Evolutionary conservation across 2,329 filamentous ascomycete genomes (phyloP).

Genomic region (Rhynchosporium secalis): DNA sequence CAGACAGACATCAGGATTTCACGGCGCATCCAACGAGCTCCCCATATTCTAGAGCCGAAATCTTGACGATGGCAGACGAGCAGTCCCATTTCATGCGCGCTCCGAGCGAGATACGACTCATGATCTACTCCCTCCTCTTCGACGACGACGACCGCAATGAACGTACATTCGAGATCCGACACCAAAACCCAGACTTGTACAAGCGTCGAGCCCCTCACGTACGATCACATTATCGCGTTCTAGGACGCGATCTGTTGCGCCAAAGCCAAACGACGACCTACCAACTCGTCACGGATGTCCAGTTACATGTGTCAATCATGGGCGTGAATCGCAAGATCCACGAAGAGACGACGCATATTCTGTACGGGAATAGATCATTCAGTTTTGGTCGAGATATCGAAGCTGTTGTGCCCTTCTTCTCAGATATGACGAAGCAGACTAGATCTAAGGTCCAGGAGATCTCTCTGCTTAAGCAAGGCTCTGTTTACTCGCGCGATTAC

Average conservation of each 20-base stretch:
- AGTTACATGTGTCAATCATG: conserved; percentile 49
- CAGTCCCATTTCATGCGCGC: conserved; percentile 30
- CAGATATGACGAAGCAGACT: conserved; percentile 53
- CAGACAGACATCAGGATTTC: background rate
- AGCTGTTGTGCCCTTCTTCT: conserved; percentile 59
- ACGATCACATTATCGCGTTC: conserved; percentile 45
- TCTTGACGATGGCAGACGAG: conserved; percentile 19
- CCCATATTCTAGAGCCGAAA: background rate
- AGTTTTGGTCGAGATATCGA: conserved; percentile 61
- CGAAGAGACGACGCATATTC: conserved; percentile 54
- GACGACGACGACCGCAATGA: conserved; percentile 43
- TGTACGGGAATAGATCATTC: conserved; percentile 59
- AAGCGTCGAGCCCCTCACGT: conserved; percentile 23
- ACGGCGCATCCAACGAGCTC: background rate
- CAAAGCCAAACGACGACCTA: conserved; percentile 56
- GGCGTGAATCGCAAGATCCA: conserved; percentile 50
- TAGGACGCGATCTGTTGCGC: conserved; percentile 45
- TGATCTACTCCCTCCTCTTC: conserved; percentile 45
- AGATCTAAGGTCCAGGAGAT: conserved; percentile 51
- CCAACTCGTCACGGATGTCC: conserved; percentile 46
- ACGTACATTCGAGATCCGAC: conserved; percentile 45
- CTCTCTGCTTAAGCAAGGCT: conserved; percentile 55
- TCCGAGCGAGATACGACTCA: conserved; percentile 34
- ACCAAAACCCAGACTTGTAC: conserved; percentile 36
- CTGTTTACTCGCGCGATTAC: conserved; percentile 54